Evolutionary conservation across 1,284 basidiomycete genomes (phyloP).

Genomic region (Inonotus obliquus): DNA sequence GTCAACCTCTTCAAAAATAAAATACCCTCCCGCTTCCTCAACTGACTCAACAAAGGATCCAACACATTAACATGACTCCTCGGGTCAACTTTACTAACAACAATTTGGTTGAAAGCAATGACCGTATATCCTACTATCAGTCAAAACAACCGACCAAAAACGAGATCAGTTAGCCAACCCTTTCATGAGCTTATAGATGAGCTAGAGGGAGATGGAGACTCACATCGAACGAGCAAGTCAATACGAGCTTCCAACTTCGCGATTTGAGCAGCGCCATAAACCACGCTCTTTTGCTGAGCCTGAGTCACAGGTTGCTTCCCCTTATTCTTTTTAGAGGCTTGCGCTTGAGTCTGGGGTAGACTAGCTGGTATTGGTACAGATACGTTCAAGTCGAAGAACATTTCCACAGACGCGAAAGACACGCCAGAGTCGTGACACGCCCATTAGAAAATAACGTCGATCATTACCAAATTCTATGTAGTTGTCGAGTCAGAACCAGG

Average conservation of each 20-base stretch:
- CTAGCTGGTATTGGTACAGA: slow-evolving; percentile 33
- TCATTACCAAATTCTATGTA: not conserved
- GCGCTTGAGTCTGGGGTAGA: slow-evolving; percentile 20
- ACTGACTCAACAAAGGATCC: slow-evolving; percentile 44
- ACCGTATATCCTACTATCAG: slow-evolving; percentile 73
- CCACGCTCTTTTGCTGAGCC: slow-evolving; percentile 20
- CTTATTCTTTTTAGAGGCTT: slow-evolving; percentile 44
- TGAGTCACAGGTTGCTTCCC: slow-evolving; percentile 32
- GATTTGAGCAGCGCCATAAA: slow-evolving; percentile 36
- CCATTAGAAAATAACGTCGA: no score
- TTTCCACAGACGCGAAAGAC: slow-evolving; percentile 24
- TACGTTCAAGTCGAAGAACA: slow-evolving; percentile 61
- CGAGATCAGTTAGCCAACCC: not conserved
- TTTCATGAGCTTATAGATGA: slow-evolving; percentile 15
- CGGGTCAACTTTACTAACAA: slow-evolving; percentile 62
- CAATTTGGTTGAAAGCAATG: slow-evolving; percentile 65
- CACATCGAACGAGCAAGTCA: slow-evolving; percentile 42
- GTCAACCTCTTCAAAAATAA: slow-evolving; percentile 66
- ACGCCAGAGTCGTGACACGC: no score
- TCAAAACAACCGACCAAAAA: not conserved
- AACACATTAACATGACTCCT: slow-evolving; percentile 62
- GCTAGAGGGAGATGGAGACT: slow-evolving; percentile 22
- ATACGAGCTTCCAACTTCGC: slow-evolving; percentile 37
- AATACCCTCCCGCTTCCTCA: slow-evolving; percentile 52
- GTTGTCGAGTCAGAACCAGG: not conserved